Evolutionary conservation across 495 filamentous ascomycete species (phyloP).

Genomic region (Penicillium flavigenum): DNA sequence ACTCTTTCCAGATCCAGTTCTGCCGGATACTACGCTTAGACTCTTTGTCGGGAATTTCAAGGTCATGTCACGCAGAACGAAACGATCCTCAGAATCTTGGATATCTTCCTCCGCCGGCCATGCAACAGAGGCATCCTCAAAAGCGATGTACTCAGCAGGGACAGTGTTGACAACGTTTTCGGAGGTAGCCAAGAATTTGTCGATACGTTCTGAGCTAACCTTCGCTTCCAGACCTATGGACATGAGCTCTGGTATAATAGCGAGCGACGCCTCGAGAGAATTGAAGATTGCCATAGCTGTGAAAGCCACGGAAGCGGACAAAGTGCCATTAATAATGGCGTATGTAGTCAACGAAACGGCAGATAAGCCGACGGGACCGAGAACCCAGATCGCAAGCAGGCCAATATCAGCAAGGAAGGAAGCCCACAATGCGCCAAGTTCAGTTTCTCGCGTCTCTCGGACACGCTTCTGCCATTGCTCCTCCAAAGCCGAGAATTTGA

Average conservation of each 20-base stretch:
- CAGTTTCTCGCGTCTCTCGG: slow-evolving; percentile 58
- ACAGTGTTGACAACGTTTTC: slow-evolving; percentile 62
- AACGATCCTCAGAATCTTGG: slow-evolving; percentile 50
- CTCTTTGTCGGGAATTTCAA: slow-evolving; percentile 64
- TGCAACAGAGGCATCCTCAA: slow-evolving; percentile 67
- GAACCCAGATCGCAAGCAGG: slow-evolving; percentile 66
- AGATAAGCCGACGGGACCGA: slow-evolving; percentile 70
- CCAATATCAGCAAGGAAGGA: slow-evolving; percentile 59
- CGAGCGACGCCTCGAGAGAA: slow-evolving; percentile 66
- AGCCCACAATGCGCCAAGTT: slow-evolving; percentile 65
- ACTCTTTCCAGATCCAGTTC: slow-evolving; percentile 64
- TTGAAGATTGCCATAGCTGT: slow-evolving; percentile 75
- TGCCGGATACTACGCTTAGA: slow-evolving; percentile 62
- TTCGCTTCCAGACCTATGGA: slow-evolving; percentile 68
- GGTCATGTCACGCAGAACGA: slow-evolving; percentile 59
- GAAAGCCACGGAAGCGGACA: slow-evolving; percentile 77
- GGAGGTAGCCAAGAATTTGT: slow-evolving; percentile 64
- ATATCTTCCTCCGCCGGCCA: slow-evolving; percentile 61
- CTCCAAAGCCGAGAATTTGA: slow-evolving; percentile 87
- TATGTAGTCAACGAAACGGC: slow-evolving; percentile 70
- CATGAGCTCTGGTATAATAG: slow-evolving; percentile 70
- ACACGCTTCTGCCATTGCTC: slow-evolving; percentile 77
- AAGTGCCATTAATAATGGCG: slow-evolving; percentile 56
- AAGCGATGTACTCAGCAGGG: slow-evolving; percentile 56
- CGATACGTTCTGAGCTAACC: slow-evolving; percentile 71